Base-by-base conservation (phyloP, 495 filamentous ascomycete species). In the Daldinia concentrica region DNA sequence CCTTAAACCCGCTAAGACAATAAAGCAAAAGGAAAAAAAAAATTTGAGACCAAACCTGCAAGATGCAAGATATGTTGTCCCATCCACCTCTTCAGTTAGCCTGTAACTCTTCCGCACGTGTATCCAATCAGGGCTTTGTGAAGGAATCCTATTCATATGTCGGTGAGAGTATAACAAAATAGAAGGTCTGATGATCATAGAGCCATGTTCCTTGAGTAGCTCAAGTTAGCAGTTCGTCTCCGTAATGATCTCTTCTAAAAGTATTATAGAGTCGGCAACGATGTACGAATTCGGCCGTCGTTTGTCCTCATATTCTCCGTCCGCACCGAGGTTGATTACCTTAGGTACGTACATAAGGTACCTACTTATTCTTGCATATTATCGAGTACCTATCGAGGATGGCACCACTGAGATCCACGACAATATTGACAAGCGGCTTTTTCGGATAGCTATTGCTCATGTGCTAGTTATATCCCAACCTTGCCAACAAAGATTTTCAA, bases 151-250 rank as follows among this genome's bases (percentile, higher is more conserved):
- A 65, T 69, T 43, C 22, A 68, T 58, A 62, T 73, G 70, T 73
- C 70, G 70, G 70, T 73, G 70, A 73, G 57, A 56, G 24, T 54
- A 65, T 32, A 57, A 29, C 11, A 32, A 12, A 17, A 17, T 58
- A 27, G 43, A 41, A 48, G 48, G 58, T 66, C 65, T 69, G 70
- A 69, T 54, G 61, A 62, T 57, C 55, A 61, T 73, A 58, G 15
- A 65, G 48, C 56, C 65, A 65, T 73, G 62, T 69, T 51, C 57
- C 51, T 55, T 48, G 17, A 68, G 29, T 59, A 48, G 27, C 26
- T 32, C 36, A 58, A 27, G 24, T 48, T 27, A 51, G 29, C 29
- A 32, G 29, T 24, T 51, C 19, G 45, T 26, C 24, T 51, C 45
- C 45, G 19, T 22, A 50, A 50, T 50, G 11, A 19, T 50, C 19